Evolutionary conservation across 2,329 filamentous ascomycete species (phyloP).

Genomic region (Ophiocordyceps camponoti-saundersi): DNA sequence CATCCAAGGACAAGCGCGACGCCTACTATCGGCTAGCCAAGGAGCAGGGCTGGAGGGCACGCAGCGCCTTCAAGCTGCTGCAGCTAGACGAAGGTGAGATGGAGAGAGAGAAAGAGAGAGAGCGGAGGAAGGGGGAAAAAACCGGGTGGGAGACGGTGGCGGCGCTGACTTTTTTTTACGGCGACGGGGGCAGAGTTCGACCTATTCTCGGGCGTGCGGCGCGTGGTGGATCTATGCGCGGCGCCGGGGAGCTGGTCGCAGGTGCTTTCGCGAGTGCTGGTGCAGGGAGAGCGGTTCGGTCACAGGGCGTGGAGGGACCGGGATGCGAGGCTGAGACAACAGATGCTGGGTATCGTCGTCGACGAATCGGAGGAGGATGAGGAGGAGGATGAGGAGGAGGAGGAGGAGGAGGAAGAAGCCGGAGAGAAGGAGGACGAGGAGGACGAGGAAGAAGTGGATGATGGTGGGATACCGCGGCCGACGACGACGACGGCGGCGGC

Average conservation of each 20-base stretch:
- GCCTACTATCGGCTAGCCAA: constrained; percentile 96
- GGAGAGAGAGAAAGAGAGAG: too few species aligned
- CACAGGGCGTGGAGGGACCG: constrained; percentile 75
- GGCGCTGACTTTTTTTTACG: background rate
- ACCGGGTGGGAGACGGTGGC: background rate
- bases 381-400: constrained; percentile 1
- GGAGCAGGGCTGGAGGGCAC: constrained; percentile 94
- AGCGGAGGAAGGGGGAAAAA: too few species aligned
- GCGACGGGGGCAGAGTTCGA: constrained; percentile 57
- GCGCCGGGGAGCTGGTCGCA: constrained; percentile 96
- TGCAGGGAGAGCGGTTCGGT: constrained; percentile 85
- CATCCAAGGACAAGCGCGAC: constrained; percentile 96
- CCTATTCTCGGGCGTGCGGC: constrained; percentile 74
- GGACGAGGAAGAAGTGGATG: background rate
- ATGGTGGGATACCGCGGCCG: too few species aligned
- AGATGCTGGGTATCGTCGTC: constrained; percentile 32
- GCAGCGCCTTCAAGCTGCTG: constrained; percentile 91
- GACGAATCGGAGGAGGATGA: background rate
- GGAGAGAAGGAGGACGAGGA: background rate
- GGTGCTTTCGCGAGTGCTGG: constrained; percentile 81
- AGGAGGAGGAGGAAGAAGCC: constrained; percentile 2
- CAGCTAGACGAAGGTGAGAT: constrained; percentile 65
- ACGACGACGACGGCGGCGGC: background rate
- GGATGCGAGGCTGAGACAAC: constrained; percentile 46
- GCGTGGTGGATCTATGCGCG: constrained; percentile 90